phyloP scores from a whole-genome alignment of 2,329 filamentous ascomycete species.

The Penicillium fuscoglaucum region DNA sequence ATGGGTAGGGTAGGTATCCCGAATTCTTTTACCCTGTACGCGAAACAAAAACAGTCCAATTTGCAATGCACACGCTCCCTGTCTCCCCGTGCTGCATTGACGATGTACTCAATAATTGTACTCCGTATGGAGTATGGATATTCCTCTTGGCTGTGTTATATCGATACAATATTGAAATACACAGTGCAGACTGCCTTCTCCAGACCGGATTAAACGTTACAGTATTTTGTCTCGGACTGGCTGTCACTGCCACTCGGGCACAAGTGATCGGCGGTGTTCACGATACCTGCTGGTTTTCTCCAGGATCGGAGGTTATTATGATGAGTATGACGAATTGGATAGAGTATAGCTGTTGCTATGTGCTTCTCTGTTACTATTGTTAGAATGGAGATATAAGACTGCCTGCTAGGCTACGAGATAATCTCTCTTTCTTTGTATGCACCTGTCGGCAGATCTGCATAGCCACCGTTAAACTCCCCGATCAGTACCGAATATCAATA shows the following conservation, averaged over 20 bases:
- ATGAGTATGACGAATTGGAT: background rate
- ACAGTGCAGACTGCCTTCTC: background rate
- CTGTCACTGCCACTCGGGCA: conserved; percentile 8
- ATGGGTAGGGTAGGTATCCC: conserved; percentile 1
- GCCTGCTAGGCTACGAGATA: conserved; percentile 11
- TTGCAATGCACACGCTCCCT: conserved; percentile 9
- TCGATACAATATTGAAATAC: background rate
- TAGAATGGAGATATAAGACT: conserved; percentile 2
- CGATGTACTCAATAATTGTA: background rate
- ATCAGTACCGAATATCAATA: background rate
- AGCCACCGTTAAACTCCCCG: conserved; percentile 9
- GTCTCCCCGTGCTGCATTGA: background rate
- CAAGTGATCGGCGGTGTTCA: background rate
- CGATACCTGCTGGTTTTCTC: background rate
- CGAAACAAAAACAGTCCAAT: background rate
- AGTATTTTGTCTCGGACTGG: conserved; percentile 2
- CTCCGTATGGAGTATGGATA: background rate
- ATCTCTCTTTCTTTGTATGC: background rate
- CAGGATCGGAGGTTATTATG: background rate
- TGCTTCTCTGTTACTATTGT: conserved; percentile 1
- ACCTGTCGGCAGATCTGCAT: conserved; percentile 9
- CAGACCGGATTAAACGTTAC: background rate
- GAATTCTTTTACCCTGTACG: background rate
- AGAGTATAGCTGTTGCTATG: background rate
- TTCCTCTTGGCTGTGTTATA: conserved; percentile 2